Percentiles rank a stretch among this genome's conserved stretches.
phyloP scores from a whole-genome alignment of 1,139 yeast genomes.

The Maudiozyma humilis region DNA sequence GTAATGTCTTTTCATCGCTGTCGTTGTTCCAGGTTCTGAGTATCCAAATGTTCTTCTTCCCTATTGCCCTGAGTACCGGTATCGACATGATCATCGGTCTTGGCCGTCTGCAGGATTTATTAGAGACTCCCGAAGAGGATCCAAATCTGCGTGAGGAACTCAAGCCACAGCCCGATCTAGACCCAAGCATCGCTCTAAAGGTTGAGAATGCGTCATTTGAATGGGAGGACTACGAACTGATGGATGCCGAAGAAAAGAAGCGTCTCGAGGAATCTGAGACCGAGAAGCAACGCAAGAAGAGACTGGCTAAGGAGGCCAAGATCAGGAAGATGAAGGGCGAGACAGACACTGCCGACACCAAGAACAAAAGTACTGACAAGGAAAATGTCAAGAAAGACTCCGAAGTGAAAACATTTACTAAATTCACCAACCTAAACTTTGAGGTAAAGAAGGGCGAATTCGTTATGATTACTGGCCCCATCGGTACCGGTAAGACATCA shows the following conservation, averaged over 20 bases:
- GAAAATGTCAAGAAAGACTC: background rate
- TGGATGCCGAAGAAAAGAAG: conserved; percentile 18
- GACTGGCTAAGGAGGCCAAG: conserved; percentile 18
- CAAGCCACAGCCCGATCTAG: conserved; percentile 10
- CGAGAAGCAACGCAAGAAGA: no score
- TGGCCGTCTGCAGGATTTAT: conserved; percentile 47
- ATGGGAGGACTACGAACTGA: conserved; percentile 50
- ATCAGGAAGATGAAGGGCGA: no score
- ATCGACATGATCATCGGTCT: conserved; percentile 62
- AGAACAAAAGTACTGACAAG: conserved; percentile 23
- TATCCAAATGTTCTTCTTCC: conserved; percentile 63
- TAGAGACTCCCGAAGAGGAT: conserved; percentile 36
- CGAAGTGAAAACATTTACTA: conserved; percentile 26
- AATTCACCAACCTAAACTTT: conserved; percentile 37
- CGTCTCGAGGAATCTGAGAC: conserved; percentile 18
- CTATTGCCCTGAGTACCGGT: conserved; percentile 48
- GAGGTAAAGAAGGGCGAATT: conserved; percentile 38
- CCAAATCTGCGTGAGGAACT: conserved; percentile 33
- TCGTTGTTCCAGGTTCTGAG: conserved; percentile 64
- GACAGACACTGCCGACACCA: conserved; percentile 45
- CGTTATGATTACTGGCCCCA: conserved; percentile 41
- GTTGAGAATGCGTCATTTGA: conserved; percentile 50
- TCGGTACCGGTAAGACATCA: conserved; percentile 45
- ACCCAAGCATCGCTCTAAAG: conserved; percentile 36
- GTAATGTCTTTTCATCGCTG: conserved; percentile 68